Base-by-base conservation (phyloP, 495 filamentous ascomycete species). In the Lasiosphaeria miniovina region DNA sequence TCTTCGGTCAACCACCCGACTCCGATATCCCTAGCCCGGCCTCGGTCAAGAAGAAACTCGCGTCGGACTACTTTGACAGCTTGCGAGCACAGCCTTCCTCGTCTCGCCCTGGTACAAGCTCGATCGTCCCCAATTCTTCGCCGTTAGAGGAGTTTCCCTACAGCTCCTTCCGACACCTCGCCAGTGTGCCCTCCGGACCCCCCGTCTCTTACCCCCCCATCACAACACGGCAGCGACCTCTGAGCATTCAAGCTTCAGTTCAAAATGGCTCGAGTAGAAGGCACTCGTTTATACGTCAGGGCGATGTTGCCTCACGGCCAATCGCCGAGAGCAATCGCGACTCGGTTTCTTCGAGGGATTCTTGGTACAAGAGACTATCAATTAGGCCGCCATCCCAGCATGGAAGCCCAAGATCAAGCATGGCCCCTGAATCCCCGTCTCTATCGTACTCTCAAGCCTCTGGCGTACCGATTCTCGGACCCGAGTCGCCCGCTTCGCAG, bases 351-450 rank as follows among this genome's bases (percentile, higher is more conserved):
- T 82, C 82, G 9, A 81, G 71, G 38, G 82, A 88, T 11, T 88
- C 88, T n/a, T 94, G 90, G 88, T 80, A 93, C 55, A 81, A 83
- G 68, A 84, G 89, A 36, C 74, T 93, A 54, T 95, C 90, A 17
- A 74, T 81, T 34, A 84, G 84, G 34, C 82, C 85, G 12, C 84
- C 89, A n/a, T 91, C 89, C 55, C 84, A 87, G 50, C 82, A 85
- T 61, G 88, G 85, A 43, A 94, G 86, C 61, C 74, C 80, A 35
- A 77, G 82, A 52, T 85, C 87, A 32, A 88, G 84, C 63, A 78
- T 86, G 57, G 82, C 82, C 15, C 87, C 89, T 1, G 80, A 83
- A 38, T 89, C 88, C n/a, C 79, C 85, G 14, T 86, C 86, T 3
- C 77, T 91, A 31, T 83, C 85, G 9, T 86, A 86, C 57, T 90